Base-by-base conservation (phyloP, 306 rosid genomes). In the Rosa lucieae region DNA sequence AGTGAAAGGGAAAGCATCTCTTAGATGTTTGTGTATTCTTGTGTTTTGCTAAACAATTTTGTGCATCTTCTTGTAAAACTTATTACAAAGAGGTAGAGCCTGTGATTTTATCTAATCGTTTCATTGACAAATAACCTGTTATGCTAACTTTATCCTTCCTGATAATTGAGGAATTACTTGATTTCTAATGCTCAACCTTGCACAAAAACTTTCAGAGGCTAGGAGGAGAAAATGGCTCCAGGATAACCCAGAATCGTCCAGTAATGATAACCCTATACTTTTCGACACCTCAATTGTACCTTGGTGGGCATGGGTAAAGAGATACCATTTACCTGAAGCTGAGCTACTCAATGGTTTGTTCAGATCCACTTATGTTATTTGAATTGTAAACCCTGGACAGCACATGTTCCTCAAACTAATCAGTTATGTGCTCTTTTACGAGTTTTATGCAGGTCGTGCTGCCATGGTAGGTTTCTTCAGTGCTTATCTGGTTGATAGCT, bases 261-360 rank as follows among this genome's bases (percentile, higher is more conserved):
- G 78, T 74, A 95, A 95, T 35, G 93, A 91, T 21, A 85, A 75
- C 20, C 99, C 97, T 53, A 85, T 95, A 35, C 77, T 90, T 65
- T 95, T 95, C 82, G 99, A 93, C 86, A 91, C 99, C 42, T 91
- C 98, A 84, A 91, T 93, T 66, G 69, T 95, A 53, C 99, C 99
- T 40, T 95, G 99, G 99, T 95, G 98, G 99, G 98, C 98, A 67
- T 95, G 99, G 99, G 81, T 88, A 7, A 96, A 93, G 86, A 87
- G 98, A 79, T 96, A 90, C 89, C 99, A 96, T 84, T 91, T 96
- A 81, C 99, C 99, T 53, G 99, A 95, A 84, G 99, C 99, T 35
- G 99, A 95, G 80, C 86, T 82, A 52, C 98, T 95, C 23, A 95
- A 95, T 82, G 99, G 99, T 95, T 72, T 75, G 89, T 85, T 77